A percentile compares a stretch with the other conserved stretches of the same genome.
Evolutionary conservation across 257 asterid species (phyloP).

Genomic region (Datura wrightii): DNA sequence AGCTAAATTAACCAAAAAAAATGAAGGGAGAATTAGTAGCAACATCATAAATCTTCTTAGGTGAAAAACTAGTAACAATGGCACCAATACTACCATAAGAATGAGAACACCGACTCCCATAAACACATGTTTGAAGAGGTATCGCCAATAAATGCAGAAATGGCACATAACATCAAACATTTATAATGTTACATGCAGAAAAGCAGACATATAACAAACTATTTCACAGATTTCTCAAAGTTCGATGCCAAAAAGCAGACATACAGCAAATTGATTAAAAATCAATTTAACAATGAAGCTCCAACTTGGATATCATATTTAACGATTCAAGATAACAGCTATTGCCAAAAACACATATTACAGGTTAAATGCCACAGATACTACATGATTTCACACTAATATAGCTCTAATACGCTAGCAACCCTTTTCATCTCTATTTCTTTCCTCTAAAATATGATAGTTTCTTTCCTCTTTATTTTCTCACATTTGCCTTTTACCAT

Average conservation of each 20-base stretch:
- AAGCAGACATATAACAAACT: neutral
- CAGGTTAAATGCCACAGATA: neutral
- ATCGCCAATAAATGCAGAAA: neutral
- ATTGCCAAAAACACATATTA: neutral
- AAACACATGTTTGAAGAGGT: neutral
- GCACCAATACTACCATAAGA: neutral
- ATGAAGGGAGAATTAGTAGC: constrained; percentile 5
- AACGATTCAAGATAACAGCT: neutral
- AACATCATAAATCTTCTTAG: neutral
- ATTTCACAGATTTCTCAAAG: too few relatives aligned
- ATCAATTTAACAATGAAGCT: neutral
- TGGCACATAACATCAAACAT: neutral
- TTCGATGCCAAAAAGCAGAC: neutral
- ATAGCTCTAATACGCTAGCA: neutral
- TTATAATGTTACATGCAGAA: neutral
- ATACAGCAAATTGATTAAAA: neutral
- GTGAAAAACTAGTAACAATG: neutral
- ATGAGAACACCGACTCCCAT: neutral
- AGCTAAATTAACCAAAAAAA: constrained; percentile 56
- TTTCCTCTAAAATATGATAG: neutral
- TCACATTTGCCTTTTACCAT: neutral
- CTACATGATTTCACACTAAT: neutral
- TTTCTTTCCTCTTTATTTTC: neutral
- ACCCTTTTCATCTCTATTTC: constrained; percentile 7
- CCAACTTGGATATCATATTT: neutral